Evolutionary conservation across 495 filamentous ascomycete genomes (phyloP).

Genomic region (Podospora bellae-mahoneyi): DNA sequence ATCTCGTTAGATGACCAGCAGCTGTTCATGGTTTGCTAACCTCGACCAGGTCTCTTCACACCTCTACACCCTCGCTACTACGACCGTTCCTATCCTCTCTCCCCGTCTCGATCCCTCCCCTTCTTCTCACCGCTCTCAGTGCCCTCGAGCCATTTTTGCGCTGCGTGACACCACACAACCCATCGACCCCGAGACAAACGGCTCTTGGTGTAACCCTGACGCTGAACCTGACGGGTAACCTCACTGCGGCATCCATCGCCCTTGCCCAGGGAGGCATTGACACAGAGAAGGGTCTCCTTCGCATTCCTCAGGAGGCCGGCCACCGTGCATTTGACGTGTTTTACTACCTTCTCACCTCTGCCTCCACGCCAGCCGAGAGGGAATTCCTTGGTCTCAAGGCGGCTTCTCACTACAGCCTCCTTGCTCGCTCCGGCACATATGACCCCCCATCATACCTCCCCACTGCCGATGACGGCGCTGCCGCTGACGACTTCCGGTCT

Average conservation of each 20-base stretch:
- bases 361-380: slow-evolving; percentile 84
- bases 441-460: slow-evolving; percentile 85
- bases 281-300: slow-evolving; percentile 73
- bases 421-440: slow-evolving; percentile 81
- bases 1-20: not conserved
- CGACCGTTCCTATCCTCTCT: slow-evolving; percentile 76
- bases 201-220: slow-evolving; percentile 77
- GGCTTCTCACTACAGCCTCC: slow-evolving; percentile 70
- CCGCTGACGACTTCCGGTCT: slow-evolving; percentile 85
- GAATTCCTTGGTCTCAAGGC: slow-evolving; percentile 85
- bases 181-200: slow-evolving; percentile 76
- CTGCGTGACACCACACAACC: slow-evolving; percentile 84
- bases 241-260: slow-evolving; percentile 70
- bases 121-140: slow-evolving; percentile 70
- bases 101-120: slow-evolving; percentile 69
- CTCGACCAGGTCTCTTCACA: slow-evolving; percentile 69
- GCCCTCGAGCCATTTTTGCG: slow-evolving; percentile 81
- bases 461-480: slow-evolving; percentile 87
- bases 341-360: slow-evolving; percentile 89
- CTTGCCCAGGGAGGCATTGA: slow-evolving; percentile 87
- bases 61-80: slow-evolving; percentile 80
- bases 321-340: slow-evolving; percentile 97
- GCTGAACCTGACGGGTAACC: slow-evolving; percentile 72
- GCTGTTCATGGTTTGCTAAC: slow-evolving; percentile 10
- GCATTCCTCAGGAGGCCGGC: slow-evolving; percentile 73